Evolutionary conservation across 352 stramenopile genomes (phyloP).

Genomic region (Phytopythium boreale): DNA sequence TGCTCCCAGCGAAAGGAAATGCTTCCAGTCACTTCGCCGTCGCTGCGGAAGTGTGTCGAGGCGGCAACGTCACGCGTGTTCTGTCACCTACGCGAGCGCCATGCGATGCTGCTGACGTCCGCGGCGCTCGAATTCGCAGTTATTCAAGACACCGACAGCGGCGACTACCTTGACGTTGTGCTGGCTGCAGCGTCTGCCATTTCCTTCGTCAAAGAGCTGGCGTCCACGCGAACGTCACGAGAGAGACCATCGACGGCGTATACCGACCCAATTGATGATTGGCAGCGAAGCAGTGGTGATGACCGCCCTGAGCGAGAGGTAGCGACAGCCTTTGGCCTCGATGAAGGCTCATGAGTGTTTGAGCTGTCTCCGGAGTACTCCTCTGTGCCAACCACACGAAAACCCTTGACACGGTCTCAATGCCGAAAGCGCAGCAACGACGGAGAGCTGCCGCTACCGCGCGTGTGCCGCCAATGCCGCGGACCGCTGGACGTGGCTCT

Average conservation of each 20-base stretch:
- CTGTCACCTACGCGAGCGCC: not conserved
- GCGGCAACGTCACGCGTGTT: not conserved
- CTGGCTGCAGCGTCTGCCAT: not conserved
- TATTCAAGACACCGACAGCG: not conserved
- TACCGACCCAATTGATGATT: not conserved
- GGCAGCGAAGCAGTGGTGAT: not conserved
- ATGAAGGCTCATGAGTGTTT: not conserved
- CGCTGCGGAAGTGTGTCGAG: constrained; percentile 5
- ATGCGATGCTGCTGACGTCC: constrained; percentile 1
- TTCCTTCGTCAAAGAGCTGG: not conserved
- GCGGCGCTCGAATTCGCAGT: constrained; percentile 1
- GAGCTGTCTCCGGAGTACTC: not conserved
- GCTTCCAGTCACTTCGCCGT: not conserved
- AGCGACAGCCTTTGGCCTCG: not conserved
- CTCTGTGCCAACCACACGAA: not conserved
- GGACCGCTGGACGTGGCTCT: constrained; percentile 25
- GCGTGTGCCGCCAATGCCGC: constrained; percentile 34
- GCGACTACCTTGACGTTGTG: not conserved
- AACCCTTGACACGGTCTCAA: not conserved
- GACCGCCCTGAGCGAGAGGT: not conserved
- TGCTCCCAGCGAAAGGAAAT: not conserved
- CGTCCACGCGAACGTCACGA: not conserved
- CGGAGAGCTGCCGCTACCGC: not conserved
- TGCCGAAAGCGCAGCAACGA: not conserved
- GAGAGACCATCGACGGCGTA: not conserved